Conservation (phyloP, 805 yeast species). For the Metschnikowia corniflorae region DNA sequence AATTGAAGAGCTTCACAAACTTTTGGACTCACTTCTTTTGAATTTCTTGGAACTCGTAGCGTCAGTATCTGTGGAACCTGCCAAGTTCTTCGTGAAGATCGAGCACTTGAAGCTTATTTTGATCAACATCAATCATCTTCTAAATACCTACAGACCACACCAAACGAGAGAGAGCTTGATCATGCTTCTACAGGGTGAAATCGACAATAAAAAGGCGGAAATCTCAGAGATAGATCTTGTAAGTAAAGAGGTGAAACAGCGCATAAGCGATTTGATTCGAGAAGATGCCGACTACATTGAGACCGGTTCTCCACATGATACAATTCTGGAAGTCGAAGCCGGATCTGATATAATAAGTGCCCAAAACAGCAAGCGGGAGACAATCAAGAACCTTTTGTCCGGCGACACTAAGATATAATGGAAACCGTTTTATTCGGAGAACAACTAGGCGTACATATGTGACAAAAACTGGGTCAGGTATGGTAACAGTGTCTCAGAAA, state of each 20-base stretch:
- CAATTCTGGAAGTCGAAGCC: no score
- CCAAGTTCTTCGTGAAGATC: constrained; percentile 52
- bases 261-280: constrained; percentile 25
- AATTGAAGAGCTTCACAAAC: constrained; percentile 71
- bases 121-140: constrained; percentile 85
- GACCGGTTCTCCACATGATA: no score
- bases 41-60: constrained; percentile 84
- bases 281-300: not conserved
- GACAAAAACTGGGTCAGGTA: no score
- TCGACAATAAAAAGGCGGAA: constrained; percentile 57
- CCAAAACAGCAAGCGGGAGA: no score
- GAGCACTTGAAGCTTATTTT: constrained; percentile 77
- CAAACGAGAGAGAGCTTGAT: constrained; percentile 90
- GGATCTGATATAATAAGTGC: no score
- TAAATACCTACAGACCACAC: constrained; percentile 92
- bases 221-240: constrained; percentile 44
- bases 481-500: no score
- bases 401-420: no score
- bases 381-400: no score
- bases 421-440: no score
- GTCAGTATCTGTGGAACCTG: constrained; percentile 69
- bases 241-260: constrained; percentile 35
- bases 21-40: constrained; percentile 72
- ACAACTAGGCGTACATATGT: no score
- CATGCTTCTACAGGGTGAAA: constrained; percentile 65